A percentile compares a stretch with the other conserved stretches of the same genome.
These are phyloP conservation scores for Orbilia blumenaviensis DNA, from an alignment of 2,329 filamentous ascomycete species.

Conservation along the genomic window DNA sequence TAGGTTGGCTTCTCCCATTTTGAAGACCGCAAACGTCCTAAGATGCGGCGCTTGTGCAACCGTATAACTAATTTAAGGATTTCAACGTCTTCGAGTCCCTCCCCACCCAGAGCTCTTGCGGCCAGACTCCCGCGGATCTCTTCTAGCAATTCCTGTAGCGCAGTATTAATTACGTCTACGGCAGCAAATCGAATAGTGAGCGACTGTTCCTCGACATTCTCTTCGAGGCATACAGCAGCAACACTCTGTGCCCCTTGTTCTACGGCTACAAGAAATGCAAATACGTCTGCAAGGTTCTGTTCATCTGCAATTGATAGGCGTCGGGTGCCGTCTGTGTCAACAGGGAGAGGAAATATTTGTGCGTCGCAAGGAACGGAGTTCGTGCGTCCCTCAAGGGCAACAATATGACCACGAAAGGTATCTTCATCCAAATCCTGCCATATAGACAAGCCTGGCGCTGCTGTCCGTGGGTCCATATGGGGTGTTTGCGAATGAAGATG, in stretches of 20 bases:
- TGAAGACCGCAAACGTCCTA: conserved; percentile 28
- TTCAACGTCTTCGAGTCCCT: not conserved
- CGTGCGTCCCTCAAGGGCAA: conserved; percentile 25
- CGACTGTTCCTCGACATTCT: conserved; percentile 32
- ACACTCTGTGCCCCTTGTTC: conserved; percentile 58
- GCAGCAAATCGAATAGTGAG: conserved; percentile 56
- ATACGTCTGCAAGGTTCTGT: conserved; percentile 58
- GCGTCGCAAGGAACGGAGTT: conserved; percentile 52
- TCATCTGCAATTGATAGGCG: conserved; percentile 57
- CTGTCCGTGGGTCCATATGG: conserved; percentile 27
- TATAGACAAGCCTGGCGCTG: conserved; percentile 12
- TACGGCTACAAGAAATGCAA: conserved; percentile 59
- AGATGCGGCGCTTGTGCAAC: conserved; percentile 15
- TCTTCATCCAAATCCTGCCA: conserved; percentile 30
- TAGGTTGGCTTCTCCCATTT: conserved; percentile 39
- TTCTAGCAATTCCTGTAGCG: conserved; percentile 12
- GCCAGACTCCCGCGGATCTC: not conserved
- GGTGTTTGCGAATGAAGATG: not conserved
- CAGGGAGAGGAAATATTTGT: conserved; percentile 31
- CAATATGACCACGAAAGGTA: conserved; percentile 22
- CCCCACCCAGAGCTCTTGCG: not conserved
- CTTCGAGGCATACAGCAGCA: conserved; percentile 59
- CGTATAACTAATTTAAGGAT: conserved; percentile 4
- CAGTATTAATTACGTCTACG: conserved; percentile 31
- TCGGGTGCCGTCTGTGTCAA: conserved; percentile 11